These are phyloP conservation scores for Lodderomyces parapsilosis DNA, from an alignment of 1,139 yeast genomes.

Conservation along the genomic window DNA sequence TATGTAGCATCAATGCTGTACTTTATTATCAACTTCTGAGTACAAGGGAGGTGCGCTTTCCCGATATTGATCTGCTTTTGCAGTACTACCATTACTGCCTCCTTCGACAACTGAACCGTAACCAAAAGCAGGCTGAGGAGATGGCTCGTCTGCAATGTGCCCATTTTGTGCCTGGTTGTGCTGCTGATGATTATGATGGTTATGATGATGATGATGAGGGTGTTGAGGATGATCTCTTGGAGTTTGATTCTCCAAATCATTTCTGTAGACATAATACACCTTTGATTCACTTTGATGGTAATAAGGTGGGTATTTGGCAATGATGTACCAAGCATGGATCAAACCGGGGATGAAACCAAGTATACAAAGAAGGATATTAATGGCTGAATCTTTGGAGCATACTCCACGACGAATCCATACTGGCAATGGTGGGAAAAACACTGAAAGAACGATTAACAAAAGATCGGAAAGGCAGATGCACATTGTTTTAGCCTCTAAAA, in stretches of 20 bases:
- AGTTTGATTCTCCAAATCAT: conserved; percentile 32
- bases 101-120: conserved; percentile 31
- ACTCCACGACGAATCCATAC: conserved; percentile 68
- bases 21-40: conserved; percentile 27
- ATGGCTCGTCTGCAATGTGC: conserved; percentile 11
- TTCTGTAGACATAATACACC: conserved; percentile 32
- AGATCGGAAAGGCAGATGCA: conserved; percentile 44
- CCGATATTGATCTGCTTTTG: conserved; percentile 1
- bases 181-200: conserved; percentile 19
- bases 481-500: too few species aligned
- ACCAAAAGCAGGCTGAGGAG: conserved; percentile 10
- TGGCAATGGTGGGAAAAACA: conserved; percentile 69
- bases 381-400: conserved; percentile 59
- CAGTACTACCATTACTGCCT: conserved; percentile 7
- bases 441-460: conserved; percentile 56
- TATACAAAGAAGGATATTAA: conserved; percentile 56
- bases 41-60: conserved; percentile 34
- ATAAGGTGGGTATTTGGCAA: conserved; percentile 46
- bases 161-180: neutral
- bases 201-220: conserved; percentile 14
- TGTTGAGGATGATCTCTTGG: conserved; percentile 20
- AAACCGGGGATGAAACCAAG: conserved; percentile 71
- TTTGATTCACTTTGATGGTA: conserved; percentile 15
- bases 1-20: conserved; percentile 11
- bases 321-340: conserved; percentile 64